Evolutionary conservation across 2,329 filamentous ascomycete genomes (phyloP), one percentile per base, ranked within the genome.

Genomic region (Aspergillus japonicus): DNA sequence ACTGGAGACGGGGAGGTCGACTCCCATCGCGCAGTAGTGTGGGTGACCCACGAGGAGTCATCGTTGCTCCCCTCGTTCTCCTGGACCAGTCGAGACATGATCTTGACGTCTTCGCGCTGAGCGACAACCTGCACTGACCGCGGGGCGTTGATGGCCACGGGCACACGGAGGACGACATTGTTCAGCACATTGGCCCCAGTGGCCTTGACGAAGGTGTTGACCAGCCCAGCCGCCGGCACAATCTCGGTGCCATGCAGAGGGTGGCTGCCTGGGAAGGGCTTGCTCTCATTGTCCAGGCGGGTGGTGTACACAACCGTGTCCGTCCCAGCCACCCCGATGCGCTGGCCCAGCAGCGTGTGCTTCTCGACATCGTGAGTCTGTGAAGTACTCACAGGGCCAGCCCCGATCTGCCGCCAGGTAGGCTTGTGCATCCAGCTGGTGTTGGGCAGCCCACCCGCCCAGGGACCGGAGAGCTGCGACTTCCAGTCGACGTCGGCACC

Each of bases 181-280:
- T 66, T 61, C 3, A 80, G 60, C 2, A 64, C 53, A 1, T 60
- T 60, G 7, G 63, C 69, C 4, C 69, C 63, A 2, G 74, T 75
- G 0, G 73, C 77, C 16, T 44, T 16, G 14, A 72, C 55, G 54
- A 79, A 78, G 1, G 75, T 80, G 61, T 80, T 80, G 49, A 79
- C 66, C 24, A 77, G 68, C 2, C 74, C 73, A 2, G 76, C 78
- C 2, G 77, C 78, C 2, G 78, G 78, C 5, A 80, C 69, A 42
- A 80, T 80, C 59, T 80, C 77, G 1, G 76, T 76, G 5, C 75
- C 77, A 48, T 75, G 69, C 1, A 81, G 66, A 7, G 73, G 76
- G 62, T 80, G 77, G 19, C 58, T 71, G 2, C 75, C 68, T 3
- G 78, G 78, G 64, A 79, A 80, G 0, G 78, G 78, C 56, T 78